Evolutionary conservation across 371 early-diverging fungal species (phyloP), one percentile per base, ranked within the genome.

Genomic region (Batkoa obscura): DNA sequence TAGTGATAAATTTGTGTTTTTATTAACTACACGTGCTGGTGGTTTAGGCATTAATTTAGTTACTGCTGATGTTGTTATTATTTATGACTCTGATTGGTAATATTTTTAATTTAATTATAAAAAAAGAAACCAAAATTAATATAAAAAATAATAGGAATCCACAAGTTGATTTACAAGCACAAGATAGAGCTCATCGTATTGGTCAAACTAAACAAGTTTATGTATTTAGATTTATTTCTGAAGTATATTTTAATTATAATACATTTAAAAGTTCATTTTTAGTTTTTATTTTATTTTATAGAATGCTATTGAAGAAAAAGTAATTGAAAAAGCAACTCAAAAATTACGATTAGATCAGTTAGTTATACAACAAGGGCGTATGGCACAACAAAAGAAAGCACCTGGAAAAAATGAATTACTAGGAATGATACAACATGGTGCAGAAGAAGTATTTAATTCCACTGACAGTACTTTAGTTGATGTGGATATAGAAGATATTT

Each of bases 101-200:
- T 56, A 31, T 47, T 15, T 33, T 33, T 1, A 5, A 68, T 31
- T 49, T 45, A 1, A 34, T 10, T n/a, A 17, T 60, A 1, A 48
- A 34, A 47, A 58, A 2, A 9, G 6, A 32, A 10, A 2, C 31
- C 9, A 56, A 23, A 9, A 39, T 5, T 45, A 15, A 37, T 57
- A 35, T 10, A 15, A 53, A 38, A 2, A 13, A 6, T 9, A 38
- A 1, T 59, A 70, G 67, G 64, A 96, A 96, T 64, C 97, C 97
- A 15, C 94, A 94, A 71, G 91, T 87, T n/a, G 97, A 96, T 72
- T 68, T 94, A 32, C 95, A 96, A 71, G 95, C 94, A 6, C 75
- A 79, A 72, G 99, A 98, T 69, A 85, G 99, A 58, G 99, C 98
- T 8, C 99, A 99, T 73, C 88, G 99, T 68, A 95, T 99, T 57